These are phyloP conservation scores for Neonectria hederae DNA, from an alignment of 2,329 filamentous ascomycete genomes.

Conservation along the genomic window DNA sequence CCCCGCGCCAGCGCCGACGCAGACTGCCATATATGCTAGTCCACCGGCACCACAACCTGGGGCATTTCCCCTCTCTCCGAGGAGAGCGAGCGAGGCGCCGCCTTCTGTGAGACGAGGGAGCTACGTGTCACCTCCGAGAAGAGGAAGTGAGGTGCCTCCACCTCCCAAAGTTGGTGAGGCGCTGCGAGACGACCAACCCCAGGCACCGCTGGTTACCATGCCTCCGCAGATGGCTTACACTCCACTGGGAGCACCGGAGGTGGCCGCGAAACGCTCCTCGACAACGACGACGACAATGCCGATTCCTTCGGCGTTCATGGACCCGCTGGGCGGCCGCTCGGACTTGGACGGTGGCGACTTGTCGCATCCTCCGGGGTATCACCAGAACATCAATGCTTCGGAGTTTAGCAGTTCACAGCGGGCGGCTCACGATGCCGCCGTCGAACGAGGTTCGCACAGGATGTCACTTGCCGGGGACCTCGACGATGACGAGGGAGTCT, in stretches of 20 bases:
- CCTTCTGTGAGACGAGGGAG: constrained; percentile 52
- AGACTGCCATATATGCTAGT: constrained; percentile 43
- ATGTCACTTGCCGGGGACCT: constrained; percentile 33
- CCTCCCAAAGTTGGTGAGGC: constrained; percentile 62
- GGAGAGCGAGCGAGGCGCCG: constrained; percentile 49
- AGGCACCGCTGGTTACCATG: constrained; percentile 54
- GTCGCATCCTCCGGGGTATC: constrained; percentile 64
- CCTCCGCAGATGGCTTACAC: constrained; percentile 60
- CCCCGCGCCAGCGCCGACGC: constrained; percentile 56
- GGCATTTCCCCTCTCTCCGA: constrained; percentile 58
- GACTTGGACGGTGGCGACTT: constrained; percentile 42
- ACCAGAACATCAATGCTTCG: constrained; percentile 64
- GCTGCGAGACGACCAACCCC: constrained; percentile 47
- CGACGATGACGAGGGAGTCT: constrained; percentile 55
- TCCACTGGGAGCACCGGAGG: constrained; percentile 54
- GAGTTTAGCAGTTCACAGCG: constrained; percentile 60
- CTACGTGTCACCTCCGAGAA: constrained; percentile 53
- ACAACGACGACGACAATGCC: constrained; percentile 54
- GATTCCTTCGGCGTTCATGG: constrained; percentile 40
- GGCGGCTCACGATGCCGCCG: constrained; percentile 50
- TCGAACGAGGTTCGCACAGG: constrained; percentile 35
- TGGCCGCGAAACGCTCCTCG: constrained; percentile 57
- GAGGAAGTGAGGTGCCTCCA: constrained; percentile 53
- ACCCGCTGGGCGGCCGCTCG: constrained; percentile 39
- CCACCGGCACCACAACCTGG: constrained; percentile 68